These are phyloP conservation scores for Colletotrichum sp. DNA, from an alignment of 2,329 filamentous ascomycete species.

Conservation along the genomic window DNA sequence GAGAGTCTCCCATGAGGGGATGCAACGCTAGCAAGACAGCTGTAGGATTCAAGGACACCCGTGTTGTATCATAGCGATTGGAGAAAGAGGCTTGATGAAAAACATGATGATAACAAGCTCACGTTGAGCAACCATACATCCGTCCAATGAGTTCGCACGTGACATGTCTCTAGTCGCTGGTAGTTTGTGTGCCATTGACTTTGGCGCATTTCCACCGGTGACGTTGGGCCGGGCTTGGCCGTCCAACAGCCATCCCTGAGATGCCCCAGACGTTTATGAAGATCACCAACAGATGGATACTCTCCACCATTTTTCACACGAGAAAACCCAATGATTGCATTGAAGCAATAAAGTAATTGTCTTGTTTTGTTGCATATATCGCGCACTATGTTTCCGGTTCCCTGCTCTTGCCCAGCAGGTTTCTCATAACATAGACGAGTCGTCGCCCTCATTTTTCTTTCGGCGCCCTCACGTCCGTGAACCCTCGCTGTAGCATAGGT, in stretches of 20 bases:
- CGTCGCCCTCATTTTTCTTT: neutral
- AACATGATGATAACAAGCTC: constrained; percentile 17
- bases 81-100: constrained; percentile 21
- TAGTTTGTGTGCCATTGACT: neutral
- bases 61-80: constrained; percentile 23
- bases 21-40: constrained; percentile 6
- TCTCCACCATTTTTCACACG: constrained; percentile 2
- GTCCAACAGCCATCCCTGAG: neutral
- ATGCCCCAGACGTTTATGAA: neutral
- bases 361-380: neutral
- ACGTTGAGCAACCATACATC: constrained; percentile 1
- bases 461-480: neutral
- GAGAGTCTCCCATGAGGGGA: neutral
- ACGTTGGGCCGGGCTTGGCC: neutral
- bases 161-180: neutral
- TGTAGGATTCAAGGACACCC: constrained; percentile 22
- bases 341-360: neutral
- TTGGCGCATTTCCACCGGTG: neutral
- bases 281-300: constrained; percentile 2
- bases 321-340: neutral
- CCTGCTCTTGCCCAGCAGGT: neutral
- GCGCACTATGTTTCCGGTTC: neutral
- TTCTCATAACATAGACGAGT: neutral
- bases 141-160: neutral
- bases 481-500: neutral